Evolutionary conservation across 495 filamentous ascomycete species (phyloP).

Genomic region (Lentithecium fluviatile): DNA sequence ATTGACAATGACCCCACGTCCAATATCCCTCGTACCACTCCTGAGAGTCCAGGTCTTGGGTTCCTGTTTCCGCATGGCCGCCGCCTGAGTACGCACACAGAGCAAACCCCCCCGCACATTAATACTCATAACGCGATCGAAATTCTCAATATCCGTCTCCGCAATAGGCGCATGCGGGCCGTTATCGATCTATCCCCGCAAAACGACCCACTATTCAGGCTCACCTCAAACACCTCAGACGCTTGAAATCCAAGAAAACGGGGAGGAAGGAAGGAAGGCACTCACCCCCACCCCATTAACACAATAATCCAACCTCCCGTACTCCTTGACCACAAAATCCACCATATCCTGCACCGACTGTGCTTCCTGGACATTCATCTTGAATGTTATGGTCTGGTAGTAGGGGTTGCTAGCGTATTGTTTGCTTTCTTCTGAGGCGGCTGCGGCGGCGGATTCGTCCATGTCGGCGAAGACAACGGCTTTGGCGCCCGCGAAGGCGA

Average conservation of each 20-base stretch:
- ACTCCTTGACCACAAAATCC: conserved; percentile 11
- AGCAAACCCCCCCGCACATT: conserved; percentile 18
- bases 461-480: conserved; percentile 26
- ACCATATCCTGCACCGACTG: conserved; percentile 19
- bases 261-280: neutral
- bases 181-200: conserved; percentile 2
- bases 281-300: conserved; percentile 25
- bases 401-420: conserved; percentile 3
- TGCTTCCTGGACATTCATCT: conserved; percentile 16
- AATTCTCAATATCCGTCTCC: conserved; percentile 20
- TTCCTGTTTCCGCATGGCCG: conserved; percentile 8
- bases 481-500: conserved; percentile 19
- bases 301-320: conserved; percentile 21
- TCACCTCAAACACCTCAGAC: neutral
- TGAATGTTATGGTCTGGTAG: conserved; percentile 9
- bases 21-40: conserved; percentile 11
- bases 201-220: too few relatives aligned
- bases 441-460: conserved; percentile 7
- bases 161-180: conserved; percentile 2
- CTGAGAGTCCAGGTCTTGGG: conserved; percentile 9
- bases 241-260: neutral
- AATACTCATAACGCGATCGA: conserved; percentile 17
- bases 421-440: conserved; percentile 23
- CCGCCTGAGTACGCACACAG: conserved; percentile 12
- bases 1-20: conserved; percentile 12